Conservation (phyloP, 139 green algal genomes). For the Chlamydomonas sphaeroides region DNA sequence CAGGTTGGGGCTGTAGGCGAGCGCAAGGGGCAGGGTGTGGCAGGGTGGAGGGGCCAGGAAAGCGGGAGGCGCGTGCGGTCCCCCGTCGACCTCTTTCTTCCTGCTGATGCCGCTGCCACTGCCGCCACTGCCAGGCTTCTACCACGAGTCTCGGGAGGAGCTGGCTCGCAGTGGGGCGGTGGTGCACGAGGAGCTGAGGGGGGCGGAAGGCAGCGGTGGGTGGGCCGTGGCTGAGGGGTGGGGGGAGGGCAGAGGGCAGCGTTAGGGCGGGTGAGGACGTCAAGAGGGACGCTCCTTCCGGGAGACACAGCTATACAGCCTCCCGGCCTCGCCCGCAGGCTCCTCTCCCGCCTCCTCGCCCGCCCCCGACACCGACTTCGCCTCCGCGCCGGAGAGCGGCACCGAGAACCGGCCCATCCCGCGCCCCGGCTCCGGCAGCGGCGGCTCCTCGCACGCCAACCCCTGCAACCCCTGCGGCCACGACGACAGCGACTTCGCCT, state of each 20-base stretch:
- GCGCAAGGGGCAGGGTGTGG: background rate
- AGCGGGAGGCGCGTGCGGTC: too few relatives aligned
- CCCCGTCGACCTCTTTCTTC: background rate
- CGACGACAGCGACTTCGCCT: background rate
- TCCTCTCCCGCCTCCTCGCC: background rate
- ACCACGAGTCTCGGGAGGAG: constrained; percentile 19
- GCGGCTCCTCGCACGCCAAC: too few relatives aligned
- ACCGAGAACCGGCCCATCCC: background rate
- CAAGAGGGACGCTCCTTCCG: too few relatives aligned
- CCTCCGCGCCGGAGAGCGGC: constrained; percentile 25
- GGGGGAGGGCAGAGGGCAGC: too few relatives aligned
- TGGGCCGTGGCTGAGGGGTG: background rate
- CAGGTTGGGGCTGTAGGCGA: background rate
- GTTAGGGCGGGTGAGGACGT: too few relatives aligned
- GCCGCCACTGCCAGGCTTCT: background rate
- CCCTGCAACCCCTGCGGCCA: too few relatives aligned
- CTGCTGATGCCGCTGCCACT: background rate
- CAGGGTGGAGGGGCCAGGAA: too few relatives aligned
- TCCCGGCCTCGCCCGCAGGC: too few relatives aligned
- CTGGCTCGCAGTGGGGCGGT: constrained; percentile 4
- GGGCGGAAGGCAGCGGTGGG: background rate
- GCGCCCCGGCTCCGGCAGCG: background rate
- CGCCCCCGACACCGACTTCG: background rate
- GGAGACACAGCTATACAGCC: background rate
- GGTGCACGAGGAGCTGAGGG: constrained; percentile 29